Evolutionary conservation across 768 basidiomycete genomes (phyloP), one percentile per base, ranked within the genome.

Genomic region (Tephrocybe sp.): DNA sequence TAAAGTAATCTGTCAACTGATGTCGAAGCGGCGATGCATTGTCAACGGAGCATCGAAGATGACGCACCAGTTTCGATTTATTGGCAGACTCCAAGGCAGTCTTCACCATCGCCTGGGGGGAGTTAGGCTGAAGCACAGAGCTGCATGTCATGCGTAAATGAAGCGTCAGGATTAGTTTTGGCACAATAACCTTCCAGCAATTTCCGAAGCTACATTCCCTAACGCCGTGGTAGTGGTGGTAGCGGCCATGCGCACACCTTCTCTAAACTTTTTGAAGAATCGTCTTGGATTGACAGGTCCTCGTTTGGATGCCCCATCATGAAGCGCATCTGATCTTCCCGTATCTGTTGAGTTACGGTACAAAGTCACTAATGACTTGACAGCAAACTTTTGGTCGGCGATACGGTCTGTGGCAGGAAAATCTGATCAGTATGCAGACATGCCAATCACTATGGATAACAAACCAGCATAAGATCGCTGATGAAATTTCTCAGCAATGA

Each of bases 81-180:
- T 89, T 92, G 1, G 86, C 80, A 1, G 86, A 89, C 54, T 83
- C 78, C 14, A 97, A 70, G 4, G 90, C 89, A 5, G 83, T 84
- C 58, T 86, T 82, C 39, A 95, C 88, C 70, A 87, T 82, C 20
- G 87, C 85, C 62, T 82, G 81, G 0, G 90, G 88, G 1, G 89
- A 90, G 63, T 94, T 93, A 36, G 92, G 92, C 65, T 94, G 92
- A 17, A 95, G 68, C n/a, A 94, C 79, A 34, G 84, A 85, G 52
- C 82, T 83, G 42, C 52, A 53, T 7, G 20, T 17, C 31, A 16
- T 30, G 33, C 39, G 34, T 47, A 20, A 46, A 48, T 56, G 32
- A 47, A 40, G 30, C 35, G 19, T 11, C 16, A 33, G 36, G 16
- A 41, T 31, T 16, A 35, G 36, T 19, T 46, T 41, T 34, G 14